Conservation (phyloP, 2,329 filamentous ascomycete species). For the Aplosporella prunicola region DNA sequence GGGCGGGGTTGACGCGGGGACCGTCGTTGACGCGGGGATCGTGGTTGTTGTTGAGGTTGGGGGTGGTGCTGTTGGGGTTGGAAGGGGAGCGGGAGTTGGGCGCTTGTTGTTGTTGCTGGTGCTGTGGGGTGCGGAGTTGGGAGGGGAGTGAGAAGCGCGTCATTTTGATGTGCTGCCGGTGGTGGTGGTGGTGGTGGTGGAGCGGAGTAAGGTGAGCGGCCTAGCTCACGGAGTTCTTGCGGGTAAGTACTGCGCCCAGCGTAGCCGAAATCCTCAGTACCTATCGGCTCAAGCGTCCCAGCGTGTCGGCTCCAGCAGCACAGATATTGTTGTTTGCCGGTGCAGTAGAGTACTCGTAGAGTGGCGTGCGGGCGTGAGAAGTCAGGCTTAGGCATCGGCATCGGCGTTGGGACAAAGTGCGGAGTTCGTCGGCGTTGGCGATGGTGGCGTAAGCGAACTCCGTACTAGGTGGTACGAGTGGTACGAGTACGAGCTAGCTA, state of each 20-base stretch:
- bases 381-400: no score
- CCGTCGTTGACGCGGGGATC: not conserved
- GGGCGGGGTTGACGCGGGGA: slow-evolving; percentile 10
- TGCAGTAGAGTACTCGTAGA: no score
- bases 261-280: no score
- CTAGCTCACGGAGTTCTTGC: no score
- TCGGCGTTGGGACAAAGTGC: not conserved
- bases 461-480: no score
- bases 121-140: not conserved
- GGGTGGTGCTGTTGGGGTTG: not conserved
- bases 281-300: not conserved
- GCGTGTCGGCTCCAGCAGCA: no score
- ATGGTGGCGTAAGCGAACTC: not conserved
- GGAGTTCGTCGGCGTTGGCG: slow-evolving; percentile 6
- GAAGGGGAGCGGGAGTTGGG: no score
- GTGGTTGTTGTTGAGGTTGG: not conserved
- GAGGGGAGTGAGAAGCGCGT: slow-evolving; percentile 6
- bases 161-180: not conserved
- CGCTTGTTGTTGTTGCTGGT: slow-evolving; percentile 1
- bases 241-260: no score
- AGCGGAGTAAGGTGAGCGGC: not conserved
- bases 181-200: not conserved
- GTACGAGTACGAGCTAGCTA: no score
- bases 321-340: no score
- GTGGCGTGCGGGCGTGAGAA: not conserved